A percentile compares a stretch with the other conserved stretches of the same genome.
These are phyloP conservation scores for Serendipita sp. DNA, from an alignment of 768 basidiomycete genomes.

Conservation along the genomic window DNA sequence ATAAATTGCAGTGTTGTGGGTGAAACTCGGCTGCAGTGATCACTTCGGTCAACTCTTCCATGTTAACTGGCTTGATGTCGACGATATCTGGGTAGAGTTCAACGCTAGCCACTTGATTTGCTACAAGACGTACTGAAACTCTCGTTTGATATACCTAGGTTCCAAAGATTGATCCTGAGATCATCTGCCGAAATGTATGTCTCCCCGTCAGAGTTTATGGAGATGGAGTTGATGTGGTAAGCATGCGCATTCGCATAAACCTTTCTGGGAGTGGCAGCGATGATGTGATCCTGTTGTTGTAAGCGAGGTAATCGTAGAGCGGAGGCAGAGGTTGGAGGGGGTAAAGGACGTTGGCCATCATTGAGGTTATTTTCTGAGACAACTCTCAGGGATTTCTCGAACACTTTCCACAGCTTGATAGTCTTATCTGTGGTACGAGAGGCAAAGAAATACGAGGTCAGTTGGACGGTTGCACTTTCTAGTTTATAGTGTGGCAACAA, in stretches of 20 bases:
- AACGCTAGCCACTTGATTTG: background rate
- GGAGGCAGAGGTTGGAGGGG: slow-evolving; percentile 37
- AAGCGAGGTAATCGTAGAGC: slow-evolving; percentile 80
- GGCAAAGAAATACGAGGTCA: background rate
- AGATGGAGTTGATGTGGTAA: slow-evolving; percentile 99
- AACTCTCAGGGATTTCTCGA: slow-evolving; percentile 89
- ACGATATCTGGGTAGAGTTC: slow-evolving; percentile 68
- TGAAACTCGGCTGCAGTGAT: slow-evolving; percentile 99
- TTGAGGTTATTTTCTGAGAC: slow-evolving; percentile 93
- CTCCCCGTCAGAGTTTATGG: slow-evolving; percentile 97
- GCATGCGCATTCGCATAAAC: slow-evolving; percentile 99
- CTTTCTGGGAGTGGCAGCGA: slow-evolving; percentile 95
- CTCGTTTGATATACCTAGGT: slow-evolving; percentile 93
- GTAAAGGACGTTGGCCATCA: slow-evolving; percentile 55
- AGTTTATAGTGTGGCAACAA: slow-evolving; percentile 5
- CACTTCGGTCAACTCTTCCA: slow-evolving; percentile 99
- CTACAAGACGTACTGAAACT: slow-evolving; percentile 71
- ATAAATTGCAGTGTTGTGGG: slow-evolving; percentile 89
- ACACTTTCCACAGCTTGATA: slow-evolving; percentile 99
- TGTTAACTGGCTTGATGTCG: slow-evolving; percentile 98
- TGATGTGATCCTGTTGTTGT: slow-evolving; percentile 90
- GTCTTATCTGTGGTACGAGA: slow-evolving; percentile 65
- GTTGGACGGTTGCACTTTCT: background rate
- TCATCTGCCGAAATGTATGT: slow-evolving; percentile 99
- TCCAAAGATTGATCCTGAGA: slow-evolving; percentile 94